Evolutionary conservation across 75 land plant species (phyloP).

Genomic region (Pinus albicaulis): DNA sequence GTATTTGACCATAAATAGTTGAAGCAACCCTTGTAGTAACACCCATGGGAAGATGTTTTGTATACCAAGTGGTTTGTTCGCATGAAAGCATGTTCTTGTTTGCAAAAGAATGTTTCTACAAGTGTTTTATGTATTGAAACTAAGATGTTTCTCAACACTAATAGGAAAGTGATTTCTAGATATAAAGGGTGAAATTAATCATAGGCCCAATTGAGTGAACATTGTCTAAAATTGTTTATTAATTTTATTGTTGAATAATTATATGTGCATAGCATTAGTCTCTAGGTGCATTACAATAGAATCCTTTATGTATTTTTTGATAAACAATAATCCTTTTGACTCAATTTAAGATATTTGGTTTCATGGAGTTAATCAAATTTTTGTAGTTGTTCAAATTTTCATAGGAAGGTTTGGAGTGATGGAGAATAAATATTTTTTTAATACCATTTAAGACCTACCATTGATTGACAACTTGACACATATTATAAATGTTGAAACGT

Average conservation of each 20-base stretch:
- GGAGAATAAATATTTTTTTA: too few relatives aligned
- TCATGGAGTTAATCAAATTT: too few relatives aligned
- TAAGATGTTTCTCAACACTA: neutral
- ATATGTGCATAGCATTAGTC: neutral
- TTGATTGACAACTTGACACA: too few relatives aligned
- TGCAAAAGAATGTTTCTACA: too few relatives aligned
- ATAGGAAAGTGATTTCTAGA: neutral
- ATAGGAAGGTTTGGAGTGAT: too few relatives aligned
- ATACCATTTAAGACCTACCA: too few relatives aligned
- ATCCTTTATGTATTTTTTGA: too few relatives aligned
- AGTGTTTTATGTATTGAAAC: neutral
- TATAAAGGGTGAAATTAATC: neutral
- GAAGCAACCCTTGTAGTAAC: conserved; percentile 97
- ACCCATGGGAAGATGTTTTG: conserved; percentile 99
- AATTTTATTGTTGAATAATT: neutral
- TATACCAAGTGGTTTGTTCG: conserved; percentile 60
- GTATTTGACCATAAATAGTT: conserved; percentile 94
- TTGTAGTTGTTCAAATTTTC: too few relatives aligned
- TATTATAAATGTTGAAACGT: too few relatives aligned
- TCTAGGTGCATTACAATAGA: neutral
- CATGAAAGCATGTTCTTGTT: neutral
- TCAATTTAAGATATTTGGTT: too few relatives aligned
- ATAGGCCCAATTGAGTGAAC: neutral
- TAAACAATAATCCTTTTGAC: too few relatives aligned
- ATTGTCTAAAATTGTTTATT: neutral